These are phyloP conservation scores for Senna siamea DNA, from an alignment of 306 rosid genomes.

Conservation along the genomic window DNA sequence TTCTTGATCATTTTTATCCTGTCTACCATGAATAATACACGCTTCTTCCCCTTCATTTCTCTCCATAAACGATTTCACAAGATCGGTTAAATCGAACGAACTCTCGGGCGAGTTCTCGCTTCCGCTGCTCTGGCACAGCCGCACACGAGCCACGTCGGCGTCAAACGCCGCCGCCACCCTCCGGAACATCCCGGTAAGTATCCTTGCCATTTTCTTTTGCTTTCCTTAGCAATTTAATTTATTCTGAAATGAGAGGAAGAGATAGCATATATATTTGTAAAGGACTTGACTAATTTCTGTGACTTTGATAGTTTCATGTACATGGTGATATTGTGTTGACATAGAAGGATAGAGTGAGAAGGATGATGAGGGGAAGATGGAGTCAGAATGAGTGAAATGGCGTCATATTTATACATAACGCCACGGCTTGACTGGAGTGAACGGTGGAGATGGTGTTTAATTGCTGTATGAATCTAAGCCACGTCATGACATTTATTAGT, in stretches of 20 bases:
- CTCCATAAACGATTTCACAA: constrained; percentile 77
- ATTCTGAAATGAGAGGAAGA: neutral
- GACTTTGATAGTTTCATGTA: neutral
- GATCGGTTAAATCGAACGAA: constrained; percentile 56
- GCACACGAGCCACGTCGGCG: constrained; percentile 49
- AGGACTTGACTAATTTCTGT: neutral
- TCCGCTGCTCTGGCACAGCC: constrained; percentile 75
- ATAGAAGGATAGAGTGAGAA: neutral
- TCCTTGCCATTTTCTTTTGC: constrained; percentile 22
- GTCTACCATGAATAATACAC: neutral
- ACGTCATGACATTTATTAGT: neutral
- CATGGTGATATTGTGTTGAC: constrained; percentile 53
- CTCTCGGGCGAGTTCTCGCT: constrained; percentile 79
- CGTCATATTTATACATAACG: too few species aligned
- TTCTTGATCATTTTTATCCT: neutral
- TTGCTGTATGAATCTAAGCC: constrained; percentile 39
- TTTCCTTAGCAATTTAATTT: too few species aligned
- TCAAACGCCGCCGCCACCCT: constrained; percentile 72
- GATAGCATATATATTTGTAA: too few species aligned
- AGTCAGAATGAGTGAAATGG: neutral
- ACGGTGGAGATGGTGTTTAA: neutral
- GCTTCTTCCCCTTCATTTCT: constrained; percentile 34
- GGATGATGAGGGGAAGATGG: constrained; percentile 35
- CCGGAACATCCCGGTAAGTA: constrained; percentile 54
- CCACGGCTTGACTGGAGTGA: neutral